Evolutionary conservation across 2,329 filamentous ascomycete genomes (phyloP).

Genomic region (Colletotrichum chlorophyti): DNA sequence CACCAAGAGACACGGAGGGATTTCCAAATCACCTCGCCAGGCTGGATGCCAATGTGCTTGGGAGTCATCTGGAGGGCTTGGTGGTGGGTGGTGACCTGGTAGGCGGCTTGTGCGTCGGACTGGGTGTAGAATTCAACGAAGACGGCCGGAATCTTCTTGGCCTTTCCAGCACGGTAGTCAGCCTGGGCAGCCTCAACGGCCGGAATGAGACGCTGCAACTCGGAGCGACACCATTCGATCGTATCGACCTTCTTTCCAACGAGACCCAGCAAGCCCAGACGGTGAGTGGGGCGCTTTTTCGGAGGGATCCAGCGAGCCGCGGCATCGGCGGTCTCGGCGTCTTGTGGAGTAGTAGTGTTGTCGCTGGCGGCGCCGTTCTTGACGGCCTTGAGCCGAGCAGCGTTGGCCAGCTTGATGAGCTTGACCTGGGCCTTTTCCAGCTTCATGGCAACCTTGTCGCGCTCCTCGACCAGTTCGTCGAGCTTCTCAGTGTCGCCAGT

Average conservation of each 20-base stretch:
- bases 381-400: constrained; percentile 69
- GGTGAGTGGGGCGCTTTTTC: constrained; percentile 80
- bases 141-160: constrained; percentile 73
- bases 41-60: constrained; percentile 82
- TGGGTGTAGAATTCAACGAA: constrained; percentile 91
- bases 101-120: constrained; percentile 84
- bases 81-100: constrained; percentile 87
- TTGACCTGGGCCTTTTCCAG: constrained; percentile 88
- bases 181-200: constrained; percentile 72
- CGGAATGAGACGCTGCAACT: constrained; percentile 75
- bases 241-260: constrained; percentile 90
- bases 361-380: constrained; percentile 63
- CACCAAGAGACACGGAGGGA: constrained; percentile 87
- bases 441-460: constrained; percentile 80
- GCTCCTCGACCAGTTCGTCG: constrained; percentile 80
- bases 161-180: constrained; percentile 69
- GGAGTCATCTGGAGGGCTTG: constrained; percentile 86
- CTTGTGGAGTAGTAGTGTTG: constrained; percentile 55
- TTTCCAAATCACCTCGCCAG: constrained; percentile 85
- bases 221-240: constrained; percentile 84
- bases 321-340: constrained; percentile 68
- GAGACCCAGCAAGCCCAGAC: constrained; percentile 60
- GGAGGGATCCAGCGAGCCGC: constrained; percentile 77
- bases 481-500: constrained; percentile 78
- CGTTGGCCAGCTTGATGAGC: constrained; percentile 81